phyloP scores from a whole-genome alignment of 1,139 yeast genomes.

The Kodamaea derodonti region DNA sequence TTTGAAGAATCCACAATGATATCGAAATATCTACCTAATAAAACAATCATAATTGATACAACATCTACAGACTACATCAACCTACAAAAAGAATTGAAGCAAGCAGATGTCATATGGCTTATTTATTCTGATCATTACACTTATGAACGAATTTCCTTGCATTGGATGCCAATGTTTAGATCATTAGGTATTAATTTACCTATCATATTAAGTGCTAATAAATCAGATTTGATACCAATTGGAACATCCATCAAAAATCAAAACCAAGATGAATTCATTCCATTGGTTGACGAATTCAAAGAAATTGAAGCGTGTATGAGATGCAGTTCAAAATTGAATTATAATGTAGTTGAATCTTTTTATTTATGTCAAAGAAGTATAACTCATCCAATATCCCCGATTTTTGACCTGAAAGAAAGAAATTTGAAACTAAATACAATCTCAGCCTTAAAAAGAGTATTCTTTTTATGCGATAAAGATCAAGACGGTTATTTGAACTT shows the following conservation, averaged over 20 bases:
- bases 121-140: slow-evolving; percentile 93
- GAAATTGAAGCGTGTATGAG: slow-evolving; percentile 91
- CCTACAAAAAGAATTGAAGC: slow-evolving; percentile 70
- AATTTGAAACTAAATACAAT: slow-evolving; percentile 73
- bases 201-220: slow-evolving; percentile 85
- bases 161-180: slow-evolving; percentile 92
- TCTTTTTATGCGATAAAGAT: slow-evolving; percentile 81
- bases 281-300: slow-evolving; percentile 83
- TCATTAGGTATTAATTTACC: slow-evolving; percentile 92
- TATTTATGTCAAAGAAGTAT: slow-evolving; percentile 90
- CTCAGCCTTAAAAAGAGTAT: slow-evolving; percentile 73
- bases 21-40: slow-evolving; percentile 53
- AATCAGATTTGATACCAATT: slow-evolving; percentile 47
- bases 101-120: slow-evolving; percentile 89
- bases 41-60: slow-evolving; percentile 78
- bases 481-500: slow-evolving; percentile 81
- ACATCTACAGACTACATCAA: slow-evolving; percentile 57
- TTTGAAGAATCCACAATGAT: slow-evolving; percentile 12
- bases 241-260: slow-evolving; percentile 25
- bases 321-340: slow-evolving; percentile 75
- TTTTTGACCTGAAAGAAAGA: slow-evolving; percentile 89
- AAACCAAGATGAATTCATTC: slow-evolving; percentile 74
- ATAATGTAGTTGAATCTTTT: slow-evolving; percentile 85
- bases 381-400: slow-evolving; percentile 89
- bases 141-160: slow-evolving; percentile 82